Evolutionary conservation across 148 eudicot genomes (phyloP).

Genomic region (Chenopodium album): DNA sequence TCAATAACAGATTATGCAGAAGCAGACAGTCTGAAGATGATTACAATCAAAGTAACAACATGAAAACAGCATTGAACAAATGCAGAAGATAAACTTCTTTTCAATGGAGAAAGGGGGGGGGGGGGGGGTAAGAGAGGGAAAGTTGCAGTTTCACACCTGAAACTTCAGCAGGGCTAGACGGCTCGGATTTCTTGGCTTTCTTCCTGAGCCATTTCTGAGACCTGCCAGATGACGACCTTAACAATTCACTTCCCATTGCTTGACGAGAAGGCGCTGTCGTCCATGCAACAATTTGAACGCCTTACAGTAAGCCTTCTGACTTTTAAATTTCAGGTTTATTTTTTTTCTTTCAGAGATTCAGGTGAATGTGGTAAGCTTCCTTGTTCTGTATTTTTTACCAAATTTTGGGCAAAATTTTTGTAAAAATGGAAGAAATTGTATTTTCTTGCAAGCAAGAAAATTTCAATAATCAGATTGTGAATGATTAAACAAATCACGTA

Average conservation of each 20-base stretch:
- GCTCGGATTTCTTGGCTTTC: slow-evolving; percentile 48
- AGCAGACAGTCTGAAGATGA: neutral
- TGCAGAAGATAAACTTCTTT: neutral
- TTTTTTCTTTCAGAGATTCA: too few species aligned
- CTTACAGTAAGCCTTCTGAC: neutral
- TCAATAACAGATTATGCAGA: neutral
- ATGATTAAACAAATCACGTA: slow-evolving; percentile 19
- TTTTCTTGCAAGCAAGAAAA: neutral
- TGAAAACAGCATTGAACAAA: neutral
- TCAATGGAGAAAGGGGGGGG: neutral
- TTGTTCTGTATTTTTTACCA: neutral
- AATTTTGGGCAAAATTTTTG: neutral
- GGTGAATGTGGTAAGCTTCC: neutral
- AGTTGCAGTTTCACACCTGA: slow-evolving; percentile 41
- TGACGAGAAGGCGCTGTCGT: neutral
- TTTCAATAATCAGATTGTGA: slow-evolving; percentile 14
- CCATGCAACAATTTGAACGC: slow-evolving; percentile 28
- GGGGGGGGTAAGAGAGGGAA: neutral
- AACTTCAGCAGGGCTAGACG: slow-evolving; percentile 36
- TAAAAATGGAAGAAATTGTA: neutral
- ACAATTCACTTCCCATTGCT: slow-evolving; percentile 46
- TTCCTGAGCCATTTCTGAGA: slow-evolving; percentile 49
- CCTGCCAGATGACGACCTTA: slow-evolving; percentile 34
- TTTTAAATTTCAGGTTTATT: neutral
- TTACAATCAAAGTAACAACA: neutral